A percentile compares a stretch with the other conserved stretches of the same genome.
phyloP scores from a whole-genome alignment of 2,329 filamentous ascomycete species.

The Magnaporthiopsis incrustans region DNA sequence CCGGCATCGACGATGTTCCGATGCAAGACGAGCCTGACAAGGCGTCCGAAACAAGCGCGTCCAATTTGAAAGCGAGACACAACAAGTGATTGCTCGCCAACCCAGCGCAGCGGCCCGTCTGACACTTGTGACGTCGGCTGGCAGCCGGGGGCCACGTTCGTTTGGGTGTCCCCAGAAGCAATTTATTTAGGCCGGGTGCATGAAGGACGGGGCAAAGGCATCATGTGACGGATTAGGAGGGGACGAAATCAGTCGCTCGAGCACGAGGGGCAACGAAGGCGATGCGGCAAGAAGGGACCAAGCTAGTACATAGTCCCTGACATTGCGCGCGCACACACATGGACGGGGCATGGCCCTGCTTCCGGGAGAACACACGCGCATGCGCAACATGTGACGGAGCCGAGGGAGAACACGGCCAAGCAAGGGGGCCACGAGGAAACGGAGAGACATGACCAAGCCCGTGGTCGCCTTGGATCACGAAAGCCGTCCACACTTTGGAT shows the following conservation, averaged over 20 bases:
- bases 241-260: too few species aligned
- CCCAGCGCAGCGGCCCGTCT: neutral
- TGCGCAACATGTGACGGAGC: too few species aligned
- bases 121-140: neutral
- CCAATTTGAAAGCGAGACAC: too few species aligned
- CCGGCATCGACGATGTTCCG: neutral
- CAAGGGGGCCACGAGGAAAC: neutral
- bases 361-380: too few species aligned
- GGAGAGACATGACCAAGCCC: neutral
- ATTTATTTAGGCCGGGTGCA: neutral
- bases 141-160: neutral
- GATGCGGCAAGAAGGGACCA: too few species aligned
- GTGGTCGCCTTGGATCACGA: neutral
- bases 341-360: neutral
- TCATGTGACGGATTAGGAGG: neutral
- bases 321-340: too few species aligned
- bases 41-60: neutral
- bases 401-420: too few species aligned
- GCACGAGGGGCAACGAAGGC: too few species aligned
- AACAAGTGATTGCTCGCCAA: neutral
- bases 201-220: neutral
- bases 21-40: neutral
- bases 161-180: neutral
- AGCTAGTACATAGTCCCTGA: too few species aligned
- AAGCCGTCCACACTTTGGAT: too few species aligned